Conservation (phyloP, 306 rosid species). For the Arachis hypogaea region DNA sequence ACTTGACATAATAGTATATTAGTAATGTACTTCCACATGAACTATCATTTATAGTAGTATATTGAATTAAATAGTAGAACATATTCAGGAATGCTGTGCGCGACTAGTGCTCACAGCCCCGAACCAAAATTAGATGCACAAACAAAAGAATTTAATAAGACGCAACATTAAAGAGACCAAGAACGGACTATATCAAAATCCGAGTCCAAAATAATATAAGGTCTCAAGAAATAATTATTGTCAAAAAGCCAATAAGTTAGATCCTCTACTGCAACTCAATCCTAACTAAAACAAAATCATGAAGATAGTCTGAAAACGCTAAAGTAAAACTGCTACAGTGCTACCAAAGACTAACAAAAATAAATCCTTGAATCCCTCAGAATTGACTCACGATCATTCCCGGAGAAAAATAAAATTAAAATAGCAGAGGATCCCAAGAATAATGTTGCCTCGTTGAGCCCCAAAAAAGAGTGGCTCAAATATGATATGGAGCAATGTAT, state of each 20-base stretch:
- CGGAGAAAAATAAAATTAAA: not conserved
- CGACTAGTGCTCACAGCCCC: not conserved
- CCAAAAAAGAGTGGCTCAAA: constrained; percentile 31
- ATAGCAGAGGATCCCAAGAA: constrained; percentile 5
- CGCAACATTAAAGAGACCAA: not conserved
- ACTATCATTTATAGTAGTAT: too few species aligned
- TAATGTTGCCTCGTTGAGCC: constrained; percentile 34
- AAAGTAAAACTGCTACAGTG: constrained; percentile 4
- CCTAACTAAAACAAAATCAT: constrained; percentile 33
- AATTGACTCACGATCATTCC: constrained; percentile 31
- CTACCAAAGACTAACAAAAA: constrained; percentile 30
- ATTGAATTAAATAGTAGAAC: too few species aligned
- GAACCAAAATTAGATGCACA: constrained; percentile 1
- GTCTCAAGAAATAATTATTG: constrained; percentile 23
- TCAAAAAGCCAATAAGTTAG: constrained; percentile 25
- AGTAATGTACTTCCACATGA: too few species aligned
- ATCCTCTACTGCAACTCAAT: constrained; percentile 16
- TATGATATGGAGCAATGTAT: constrained; percentile 4
- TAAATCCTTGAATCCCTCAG: constrained; percentile 40
- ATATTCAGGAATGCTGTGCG: too few species aligned
- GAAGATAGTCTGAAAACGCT: constrained; percentile 27
- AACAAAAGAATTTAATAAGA: not conserved
- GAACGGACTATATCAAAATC: constrained; percentile 1
- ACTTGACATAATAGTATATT: not conserved
- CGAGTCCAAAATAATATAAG: constrained; percentile 25